Conservation (phyloP, 805 yeast genomes). For the Kluyveromyces lactis region DNA sequence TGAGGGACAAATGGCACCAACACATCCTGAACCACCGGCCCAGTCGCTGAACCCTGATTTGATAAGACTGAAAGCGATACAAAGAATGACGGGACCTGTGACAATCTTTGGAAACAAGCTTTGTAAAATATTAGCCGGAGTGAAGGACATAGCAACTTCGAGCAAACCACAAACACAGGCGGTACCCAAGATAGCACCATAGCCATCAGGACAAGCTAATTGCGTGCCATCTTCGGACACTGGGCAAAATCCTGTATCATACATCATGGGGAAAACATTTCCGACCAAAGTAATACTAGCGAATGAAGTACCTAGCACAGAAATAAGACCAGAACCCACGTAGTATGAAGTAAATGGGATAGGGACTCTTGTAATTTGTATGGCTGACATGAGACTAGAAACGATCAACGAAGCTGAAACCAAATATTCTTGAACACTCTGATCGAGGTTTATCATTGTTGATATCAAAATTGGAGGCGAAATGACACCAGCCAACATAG, state of each 20-base stretch:
- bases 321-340: slow-evolving; percentile 80
- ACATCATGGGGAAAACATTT: slow-evolving; percentile 76
- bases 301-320: slow-evolving; percentile 88
- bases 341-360: slow-evolving; percentile 65
- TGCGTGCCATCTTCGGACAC: slow-evolving; percentile 51
- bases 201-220: slow-evolving; percentile 82
- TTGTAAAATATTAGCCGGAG: slow-evolving; percentile 66
- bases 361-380: slow-evolving; percentile 78
- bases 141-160: slow-evolving; percentile 64
- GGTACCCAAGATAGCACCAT: slow-evolving; percentile 79
- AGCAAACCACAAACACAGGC: slow-evolving; percentile 70
- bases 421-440: slow-evolving; percentile 46
- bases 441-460: slow-evolving; percentile 47
- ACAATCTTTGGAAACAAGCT: slow-evolving; percentile 80
- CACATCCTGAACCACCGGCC: slow-evolving; percentile 79
- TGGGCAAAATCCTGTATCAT: slow-evolving; percentile 60
- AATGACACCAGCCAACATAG: slow-evolving; percentile 89
- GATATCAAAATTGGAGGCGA: slow-evolving; percentile 77
- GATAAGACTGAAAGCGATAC: slow-evolving; percentile 69
- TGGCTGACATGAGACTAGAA: slow-evolving; percentile 58
- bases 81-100: slow-evolving; percentile 85
- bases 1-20: slow-evolving; percentile 38
- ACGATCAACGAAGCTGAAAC: slow-evolving; percentile 68
- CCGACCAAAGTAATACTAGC: slow-evolving; percentile 77
- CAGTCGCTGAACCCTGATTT: slow-evolving; percentile 73